Evolutionary conservation across 1,284 basidiomycete genomes (phyloP).

Genomic region (Cryptococcus sp.): DNA sequence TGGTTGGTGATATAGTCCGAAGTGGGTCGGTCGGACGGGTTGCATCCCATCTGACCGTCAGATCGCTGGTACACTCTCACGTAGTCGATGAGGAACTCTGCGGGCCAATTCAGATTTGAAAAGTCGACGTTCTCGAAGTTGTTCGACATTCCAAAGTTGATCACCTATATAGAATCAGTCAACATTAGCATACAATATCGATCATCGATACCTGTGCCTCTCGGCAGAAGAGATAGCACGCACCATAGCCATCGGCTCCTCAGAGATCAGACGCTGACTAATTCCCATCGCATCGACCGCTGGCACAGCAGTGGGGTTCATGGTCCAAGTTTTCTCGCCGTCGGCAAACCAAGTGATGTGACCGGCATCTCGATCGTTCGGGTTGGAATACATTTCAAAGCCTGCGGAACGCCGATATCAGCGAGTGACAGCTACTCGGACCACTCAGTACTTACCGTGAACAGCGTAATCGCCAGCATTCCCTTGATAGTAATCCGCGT

Average conservation of each 20-base stretch:
- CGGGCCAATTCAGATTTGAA: constrained; percentile 67
- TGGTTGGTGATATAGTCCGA: constrained; percentile 48
- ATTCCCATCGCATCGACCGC: constrained; percentile 69
- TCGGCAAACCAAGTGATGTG: constrained; percentile 68
- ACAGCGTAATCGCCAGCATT: constrained; percentile 33
- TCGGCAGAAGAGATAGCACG: constrained; percentile 8
- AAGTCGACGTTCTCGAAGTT: constrained; percentile 62
- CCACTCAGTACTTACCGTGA: constrained; percentile 58
- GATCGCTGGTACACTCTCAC: constrained; percentile 75
- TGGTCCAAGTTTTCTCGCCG: constrained; percentile 57
- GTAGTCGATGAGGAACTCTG: constrained; percentile 75
- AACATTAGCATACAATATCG: not conserved
- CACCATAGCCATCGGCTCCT: constrained; percentile 71
- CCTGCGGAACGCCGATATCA: constrained; percentile 30
- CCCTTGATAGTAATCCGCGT: constrained; percentile 55
- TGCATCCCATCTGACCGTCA: constrained; percentile 75
- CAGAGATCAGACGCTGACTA: constrained; percentile 70
- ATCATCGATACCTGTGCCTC: not conserved
- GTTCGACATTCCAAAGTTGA: constrained; percentile 65
- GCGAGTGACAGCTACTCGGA: not conserved
- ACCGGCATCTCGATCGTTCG: constrained; percentile 59
- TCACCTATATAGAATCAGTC: constrained; percentile 62
- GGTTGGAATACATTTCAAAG: constrained; percentile 70
- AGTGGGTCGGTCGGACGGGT: constrained; percentile 77
- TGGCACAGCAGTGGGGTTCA: constrained; percentile 63